A percentile compares a stretch with the other conserved stretches of the same genome.
phyloP scores from a whole-genome alignment of 805 yeast genomes.

The Vanderwaltozyma verrucispora region DNA sequence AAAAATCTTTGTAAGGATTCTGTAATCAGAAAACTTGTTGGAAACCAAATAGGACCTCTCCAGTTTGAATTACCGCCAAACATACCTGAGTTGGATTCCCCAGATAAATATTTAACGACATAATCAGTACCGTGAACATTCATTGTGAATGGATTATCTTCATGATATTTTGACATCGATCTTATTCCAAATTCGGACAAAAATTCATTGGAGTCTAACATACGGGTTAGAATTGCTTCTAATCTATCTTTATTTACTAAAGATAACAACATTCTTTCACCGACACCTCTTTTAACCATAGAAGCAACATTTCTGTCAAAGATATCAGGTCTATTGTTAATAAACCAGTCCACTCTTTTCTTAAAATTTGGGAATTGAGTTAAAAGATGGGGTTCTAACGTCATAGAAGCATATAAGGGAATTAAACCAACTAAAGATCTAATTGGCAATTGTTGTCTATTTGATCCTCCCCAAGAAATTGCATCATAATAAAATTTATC shows the following conservation, averaged over 20 bases:
- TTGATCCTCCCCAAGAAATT: constrained; percentile 67
- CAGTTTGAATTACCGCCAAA: constrained; percentile 96
- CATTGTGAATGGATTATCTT: constrained; percentile 76
- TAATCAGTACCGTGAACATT: constrained; percentile 67
- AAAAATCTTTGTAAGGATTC: constrained; percentile 83
- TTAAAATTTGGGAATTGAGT: constrained; percentile 73
- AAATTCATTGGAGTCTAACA: constrained; percentile 83
- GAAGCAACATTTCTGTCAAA: constrained; percentile 80
- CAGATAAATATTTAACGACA: constrained; percentile 67
- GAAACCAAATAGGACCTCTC: constrained; percentile 98
- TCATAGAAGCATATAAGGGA: constrained; percentile 81
- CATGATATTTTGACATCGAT: constrained; percentile 78
- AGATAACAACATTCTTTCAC: constrained; percentile 70
- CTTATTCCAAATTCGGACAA: constrained; percentile 78
- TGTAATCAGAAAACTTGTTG: constrained; percentile 74
- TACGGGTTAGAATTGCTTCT: constrained; percentile 58
- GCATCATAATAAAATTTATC: constrained; percentile 89
- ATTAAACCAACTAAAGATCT: constrained; percentile 85
- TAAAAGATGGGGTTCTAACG: constrained; percentile 75
- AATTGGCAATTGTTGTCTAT: constrained; percentile 64
- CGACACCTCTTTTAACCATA: constrained; percentile 68
- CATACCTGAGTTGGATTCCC: constrained; percentile 85
- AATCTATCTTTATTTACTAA: constrained; percentile 75
- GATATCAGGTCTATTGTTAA: constrained; percentile 54
- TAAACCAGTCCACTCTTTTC: constrained; percentile 75